Conservation (phyloP, 495 filamentous ascomycete species). For the Penicillium manginii region DNA sequence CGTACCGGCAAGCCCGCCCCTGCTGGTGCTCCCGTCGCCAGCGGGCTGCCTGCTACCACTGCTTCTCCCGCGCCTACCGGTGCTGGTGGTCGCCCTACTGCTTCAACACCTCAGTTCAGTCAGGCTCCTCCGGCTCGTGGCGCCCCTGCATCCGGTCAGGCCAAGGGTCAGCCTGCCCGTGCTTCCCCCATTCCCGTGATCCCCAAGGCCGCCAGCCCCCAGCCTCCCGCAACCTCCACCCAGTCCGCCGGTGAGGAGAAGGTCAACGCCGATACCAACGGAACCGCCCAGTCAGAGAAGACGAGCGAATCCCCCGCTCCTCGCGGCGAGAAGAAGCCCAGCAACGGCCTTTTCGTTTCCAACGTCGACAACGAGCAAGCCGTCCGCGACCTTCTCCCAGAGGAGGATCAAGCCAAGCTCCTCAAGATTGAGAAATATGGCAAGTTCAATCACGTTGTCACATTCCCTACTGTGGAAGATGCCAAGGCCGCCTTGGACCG, state of each 20-base stretch:
- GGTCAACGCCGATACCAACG: slow-evolving; percentile 39
- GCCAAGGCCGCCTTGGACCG: slow-evolving; percentile 74
- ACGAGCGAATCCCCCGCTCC: slow-evolving; percentile 40
- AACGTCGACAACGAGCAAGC: slow-evolving; percentile 77
- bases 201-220: slow-evolving; percentile 60
- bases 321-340: slow-evolving; percentile 55
- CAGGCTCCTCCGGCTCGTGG: slow-evolving; percentile 39
- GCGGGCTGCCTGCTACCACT: slow-evolving; percentile 41
- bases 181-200: slow-evolving; percentile 56
- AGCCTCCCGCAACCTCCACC: slow-evolving; percentile 43
- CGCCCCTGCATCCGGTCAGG: slow-evolving; percentile 41
- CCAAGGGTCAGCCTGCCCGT: slow-evolving; percentile 41
- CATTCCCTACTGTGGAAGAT: slow-evolving; percentile 76
- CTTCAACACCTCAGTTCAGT: slow-evolving; percentile 47
- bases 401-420: slow-evolving; percentile 82
- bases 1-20: slow-evolving; percentile 58
- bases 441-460: slow-evolving; percentile 75
- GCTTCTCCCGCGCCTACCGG: slow-evolving; percentile 43
- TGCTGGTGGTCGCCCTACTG: slow-evolving; percentile 29
- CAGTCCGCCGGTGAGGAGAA: slow-evolving; percentile 44
- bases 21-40: slow-evolving; percentile 42
- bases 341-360: slow-evolving; percentile 82
- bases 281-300: slow-evolving; percentile 42
- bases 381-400: slow-evolving; percentile 74
- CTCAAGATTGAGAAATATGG: slow-evolving; percentile 75